phyloP scores from a whole-genome alignment of 2,329 filamentous ascomycete species.

The Pezizomycotina sp. region DNA sequence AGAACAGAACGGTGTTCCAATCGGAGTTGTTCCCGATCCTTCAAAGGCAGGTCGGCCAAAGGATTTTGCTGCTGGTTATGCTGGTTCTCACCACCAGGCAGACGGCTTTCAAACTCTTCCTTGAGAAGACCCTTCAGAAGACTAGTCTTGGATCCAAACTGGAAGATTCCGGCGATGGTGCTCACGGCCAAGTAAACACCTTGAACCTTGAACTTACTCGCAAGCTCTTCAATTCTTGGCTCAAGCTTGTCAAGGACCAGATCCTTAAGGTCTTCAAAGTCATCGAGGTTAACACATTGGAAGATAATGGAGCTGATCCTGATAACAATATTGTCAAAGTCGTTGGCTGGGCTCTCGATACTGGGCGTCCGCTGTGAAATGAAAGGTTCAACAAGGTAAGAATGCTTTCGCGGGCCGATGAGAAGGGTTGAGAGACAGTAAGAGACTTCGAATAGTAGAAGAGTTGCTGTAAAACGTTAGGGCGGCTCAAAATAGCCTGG shows the following conservation, averaged over 20 bases:
- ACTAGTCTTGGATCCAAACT: constrained; percentile 21
- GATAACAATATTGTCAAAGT: constrained; percentile 47
- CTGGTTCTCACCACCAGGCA: constrained; percentile 14
- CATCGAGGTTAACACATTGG: constrained; percentile 34
- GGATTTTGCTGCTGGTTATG: neutral
- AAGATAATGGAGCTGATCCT: constrained; percentile 50
- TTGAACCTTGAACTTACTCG: constrained; percentile 26
- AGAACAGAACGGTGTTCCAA: neutral
- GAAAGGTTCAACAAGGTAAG: constrained; percentile 51
- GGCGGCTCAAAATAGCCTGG: constrained; percentile 59
- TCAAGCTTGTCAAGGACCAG: constrained; percentile 42
- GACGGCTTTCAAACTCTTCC: constrained; percentile 9
- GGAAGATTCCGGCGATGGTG: constrained; percentile 22
- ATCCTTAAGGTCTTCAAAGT: constrained; percentile 32
- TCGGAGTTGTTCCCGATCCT: constrained; percentile 4
- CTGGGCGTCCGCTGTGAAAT: constrained; percentile 29
- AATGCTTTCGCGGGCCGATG: constrained; percentile 51
- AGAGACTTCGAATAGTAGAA: constrained; percentile 57
- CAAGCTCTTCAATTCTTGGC: constrained; percentile 38
- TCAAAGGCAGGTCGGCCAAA: constrained; percentile 8
- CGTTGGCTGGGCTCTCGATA: constrained; percentile 31
- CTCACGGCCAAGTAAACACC: constrained; percentile 23
- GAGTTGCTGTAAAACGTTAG: constrained; percentile 52
- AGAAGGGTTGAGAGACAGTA: constrained; percentile 50
- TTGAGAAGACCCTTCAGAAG: constrained; percentile 19